phyloP scores from a whole-genome alignment of 2,329 filamentous ascomycete species.

The Ophiosphaerella korrae region DNA sequence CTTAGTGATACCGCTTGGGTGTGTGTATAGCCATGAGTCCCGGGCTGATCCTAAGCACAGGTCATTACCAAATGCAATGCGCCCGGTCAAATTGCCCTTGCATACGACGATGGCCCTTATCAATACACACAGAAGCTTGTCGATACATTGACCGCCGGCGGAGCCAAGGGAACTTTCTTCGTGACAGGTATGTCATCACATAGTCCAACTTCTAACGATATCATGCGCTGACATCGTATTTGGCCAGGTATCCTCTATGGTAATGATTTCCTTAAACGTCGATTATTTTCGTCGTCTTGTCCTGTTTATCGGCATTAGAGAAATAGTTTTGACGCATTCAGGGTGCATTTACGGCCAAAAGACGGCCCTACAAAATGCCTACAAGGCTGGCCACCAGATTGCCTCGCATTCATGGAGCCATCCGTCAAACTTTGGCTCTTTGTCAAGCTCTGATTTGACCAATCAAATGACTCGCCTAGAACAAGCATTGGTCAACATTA shows the following conservation, averaged over 20 bases:
- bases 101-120: constrained; percentile 46
- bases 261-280: not conserved
- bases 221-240: not conserved
- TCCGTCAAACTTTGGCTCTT: constrained; percentile 38
- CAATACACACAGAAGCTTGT: constrained; percentile 42
- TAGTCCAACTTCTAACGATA: not conserved
- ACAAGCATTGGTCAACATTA: constrained; percentile 43
- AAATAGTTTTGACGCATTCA: constrained; percentile 5
- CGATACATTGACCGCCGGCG: constrained; percentile 36
- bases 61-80: constrained; percentile 38
- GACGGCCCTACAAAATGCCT: constrained; percentile 37
- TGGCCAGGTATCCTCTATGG: constrained; percentile 31
- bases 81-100: constrained; percentile 38
- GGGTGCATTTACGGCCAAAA: constrained; percentile 45
- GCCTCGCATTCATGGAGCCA: constrained; percentile 45
- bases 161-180: constrained; percentile 45
- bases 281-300: no score
- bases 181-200: constrained; percentile 28
- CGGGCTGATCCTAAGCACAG: constrained; percentile 1
- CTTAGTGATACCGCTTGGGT: not conserved
- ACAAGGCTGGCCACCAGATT: constrained; percentile 44
- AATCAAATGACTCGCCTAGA: constrained; percentile 41
- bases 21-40: no score
- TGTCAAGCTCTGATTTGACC: constrained; percentile 36
- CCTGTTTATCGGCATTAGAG: not conserved